A percentile compares a stretch with the other conserved stretches of the same genome.
These are phyloP conservation scores for Rhizophagus prolifer DNA, from an alignment of 192 early-diverging fungal genomes.

Conservation along the genomic window DNA sequence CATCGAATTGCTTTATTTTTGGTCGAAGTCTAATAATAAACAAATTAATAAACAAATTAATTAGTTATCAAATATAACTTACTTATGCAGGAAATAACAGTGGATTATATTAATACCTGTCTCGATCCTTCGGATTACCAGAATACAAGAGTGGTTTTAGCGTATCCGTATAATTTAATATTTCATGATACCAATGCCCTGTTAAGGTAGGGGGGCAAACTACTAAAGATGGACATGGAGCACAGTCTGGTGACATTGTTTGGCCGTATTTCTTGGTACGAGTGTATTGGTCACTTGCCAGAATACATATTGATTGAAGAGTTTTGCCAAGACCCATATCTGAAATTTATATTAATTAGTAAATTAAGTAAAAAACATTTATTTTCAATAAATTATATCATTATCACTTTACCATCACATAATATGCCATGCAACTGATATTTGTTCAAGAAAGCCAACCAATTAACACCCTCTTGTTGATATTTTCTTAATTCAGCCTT, in stretches of 20 bases:
- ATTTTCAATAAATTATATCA: background rate
- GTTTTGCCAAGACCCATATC: slow-evolving; percentile 99
- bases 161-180: slow-evolving; percentile 73
- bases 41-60: too few species aligned
- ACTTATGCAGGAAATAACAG: background rate
- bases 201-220: slow-evolving; percentile 95
- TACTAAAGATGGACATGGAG: slow-evolving; percentile 82
- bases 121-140: slow-evolving; percentile 77
- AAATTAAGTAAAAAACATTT: background rate
- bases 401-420: slow-evolving; percentile 75
- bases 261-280: slow-evolving; percentile 58
- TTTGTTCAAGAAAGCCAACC: slow-evolving; percentile 96
- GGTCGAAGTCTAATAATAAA: slow-evolving; percentile 48
- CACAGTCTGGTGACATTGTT: slow-evolving; percentile 60
- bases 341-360: slow-evolving; percentile 28
- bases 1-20: slow-evolving; percentile 59
- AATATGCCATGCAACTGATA: slow-evolving; percentile 97
- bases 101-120: slow-evolving; percentile 41
- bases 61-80: background rate
- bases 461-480: slow-evolving; percentile 98
- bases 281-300: slow-evolving; percentile 84
- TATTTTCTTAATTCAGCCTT: slow-evolving; percentile 92
- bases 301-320: slow-evolving; percentile 92
- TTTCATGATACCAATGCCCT: slow-evolving; percentile 96
- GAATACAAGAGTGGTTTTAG: slow-evolving; percentile 84